These are phyloP conservation scores for Gaertneriomyces semiglobifer DNA, from an alignment of 192 early-diverging fungal species.

Conservation along the genomic window DNA sequence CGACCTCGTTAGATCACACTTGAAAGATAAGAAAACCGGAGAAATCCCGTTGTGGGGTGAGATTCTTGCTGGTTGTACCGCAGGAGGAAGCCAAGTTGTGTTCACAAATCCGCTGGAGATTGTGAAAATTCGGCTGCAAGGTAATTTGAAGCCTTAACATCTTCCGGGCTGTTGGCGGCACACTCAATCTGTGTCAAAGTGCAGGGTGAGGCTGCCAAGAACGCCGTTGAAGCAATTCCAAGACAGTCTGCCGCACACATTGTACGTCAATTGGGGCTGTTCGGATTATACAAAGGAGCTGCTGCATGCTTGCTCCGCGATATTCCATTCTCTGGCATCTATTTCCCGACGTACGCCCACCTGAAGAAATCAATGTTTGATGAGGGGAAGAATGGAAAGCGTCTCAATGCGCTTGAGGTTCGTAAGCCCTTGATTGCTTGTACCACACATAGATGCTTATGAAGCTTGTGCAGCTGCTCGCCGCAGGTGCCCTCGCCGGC, in stretches of 20 bases:
- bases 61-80: slow-evolving; percentile 79
- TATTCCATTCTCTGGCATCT: slow-evolving; percentile 96
- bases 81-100: slow-evolving; percentile 68
- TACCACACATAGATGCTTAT: background rate
- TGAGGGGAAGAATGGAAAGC: slow-evolving; percentile 73
- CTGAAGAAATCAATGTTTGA: slow-evolving; percentile 89
- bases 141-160: slow-evolving; percentile 17
- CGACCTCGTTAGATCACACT: slow-evolving; percentile 74
- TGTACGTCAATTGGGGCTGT: slow-evolving; percentile 80
- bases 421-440: background rate
- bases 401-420: slow-evolving; percentile 50
- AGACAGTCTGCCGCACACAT: slow-evolving; percentile 80
- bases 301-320: slow-evolving; percentile 91
- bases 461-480: slow-evolving; percentile 63
- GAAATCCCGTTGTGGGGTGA: slow-evolving; percentile 74
- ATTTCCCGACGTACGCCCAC: slow-evolving; percentile 97
- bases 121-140: slow-evolving; percentile 96
- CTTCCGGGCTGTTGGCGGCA: background rate
- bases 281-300: slow-evolving; percentile 93
- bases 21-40: slow-evolving; percentile 68
- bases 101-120: slow-evolving; percentile 98
- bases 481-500: slow-evolving; percentile 90
- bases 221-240: slow-evolving; percentile 38
- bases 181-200: slow-evolving; percentile 22
- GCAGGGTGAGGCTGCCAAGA: slow-evolving; percentile 56